These are phyloP conservation scores for Botrytis aclada DNA, from an alignment of 2,329 filamentous ascomycete genomes.

Conservation along the genomic window DNA sequence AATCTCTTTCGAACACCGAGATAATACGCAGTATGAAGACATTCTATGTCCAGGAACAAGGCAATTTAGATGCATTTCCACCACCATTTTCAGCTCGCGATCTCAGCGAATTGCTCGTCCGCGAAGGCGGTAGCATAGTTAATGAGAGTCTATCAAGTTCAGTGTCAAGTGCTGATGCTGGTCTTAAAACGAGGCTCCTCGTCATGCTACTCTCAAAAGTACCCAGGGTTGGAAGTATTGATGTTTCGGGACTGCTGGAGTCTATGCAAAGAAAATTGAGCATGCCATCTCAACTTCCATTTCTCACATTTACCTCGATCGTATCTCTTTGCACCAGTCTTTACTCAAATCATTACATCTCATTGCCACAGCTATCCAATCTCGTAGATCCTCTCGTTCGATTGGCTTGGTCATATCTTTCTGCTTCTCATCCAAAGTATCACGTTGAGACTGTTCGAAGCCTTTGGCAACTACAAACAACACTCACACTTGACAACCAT, in stretches of 20 bases:
- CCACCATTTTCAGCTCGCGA: constrained; percentile 57
- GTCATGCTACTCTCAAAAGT: constrained; percentile 55
- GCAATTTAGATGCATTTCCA: constrained; percentile 60
- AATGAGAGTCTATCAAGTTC: constrained; percentile 47
- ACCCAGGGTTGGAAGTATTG: constrained; percentile 45
- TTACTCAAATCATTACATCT: constrained; percentile 52
- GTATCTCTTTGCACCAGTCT: constrained; percentile 57
- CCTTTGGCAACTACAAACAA: constrained; percentile 79
- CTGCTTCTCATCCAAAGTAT: constrained; percentile 81
- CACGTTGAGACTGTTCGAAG: constrained; percentile 89
- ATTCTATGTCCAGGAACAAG: constrained; percentile 70
- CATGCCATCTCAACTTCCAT: constrained; percentile 43
- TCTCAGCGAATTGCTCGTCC: constrained; percentile 61
- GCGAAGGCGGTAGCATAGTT: constrained; percentile 54
- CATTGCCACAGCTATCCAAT: constrained; percentile 51
- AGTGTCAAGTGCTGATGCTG: constrained; percentile 47
- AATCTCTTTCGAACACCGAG: constrained; percentile 45
- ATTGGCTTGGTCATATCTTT: constrained; percentile 76
- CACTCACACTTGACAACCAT: constrained; percentile 63
- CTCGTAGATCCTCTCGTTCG: constrained; percentile 67
- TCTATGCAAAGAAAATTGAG: constrained; percentile 51
- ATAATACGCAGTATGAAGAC: constrained; percentile 58
- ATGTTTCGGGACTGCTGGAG: constrained; percentile 48
- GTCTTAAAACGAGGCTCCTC: constrained; percentile 57
- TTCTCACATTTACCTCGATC: constrained; percentile 56